These are phyloP conservation scores for Alloteropsis semialata DNA, from an alignment of 176 grass and related monocot species.

Conservation along the genomic window DNA sequence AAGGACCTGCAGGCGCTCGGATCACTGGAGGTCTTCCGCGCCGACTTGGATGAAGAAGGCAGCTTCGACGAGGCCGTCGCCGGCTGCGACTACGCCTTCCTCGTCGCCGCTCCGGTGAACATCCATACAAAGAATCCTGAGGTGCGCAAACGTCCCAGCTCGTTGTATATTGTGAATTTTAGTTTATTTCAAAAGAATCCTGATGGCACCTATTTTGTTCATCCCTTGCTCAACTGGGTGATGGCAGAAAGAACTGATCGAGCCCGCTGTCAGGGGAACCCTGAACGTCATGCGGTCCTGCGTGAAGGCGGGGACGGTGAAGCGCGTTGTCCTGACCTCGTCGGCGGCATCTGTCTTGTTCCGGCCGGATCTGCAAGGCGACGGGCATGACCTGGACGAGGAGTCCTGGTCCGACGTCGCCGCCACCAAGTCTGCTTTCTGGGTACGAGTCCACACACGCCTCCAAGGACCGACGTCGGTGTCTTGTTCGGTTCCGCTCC, in stretches of 20 bases:
- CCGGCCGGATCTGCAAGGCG: neutral
- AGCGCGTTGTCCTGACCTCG: slow-evolving; percentile 50
- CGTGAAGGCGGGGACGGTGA: slow-evolving; percentile 41
- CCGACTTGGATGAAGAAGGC: slow-evolving; percentile 50
- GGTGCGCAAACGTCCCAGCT: slow-evolving; percentile 1
- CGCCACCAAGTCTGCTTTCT: slow-evolving; percentile 1
- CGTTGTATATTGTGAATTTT: too few relatives aligned
- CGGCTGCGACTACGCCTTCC: slow-evolving; percentile 60
- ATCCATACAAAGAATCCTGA: slow-evolving; percentile 40
- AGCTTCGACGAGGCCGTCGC: slow-evolving; percentile 67
- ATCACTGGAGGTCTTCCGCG: slow-evolving; percentile 33
- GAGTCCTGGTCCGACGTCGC: slow-evolving; percentile 52
- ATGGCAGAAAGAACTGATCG: slow-evolving; percentile 43
- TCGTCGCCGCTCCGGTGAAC: slow-evolving; percentile 61
- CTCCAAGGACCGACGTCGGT: too few relatives aligned
- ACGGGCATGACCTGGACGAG: slow-evolving; percentile 39
- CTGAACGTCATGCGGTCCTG: slow-evolving; percentile 60
- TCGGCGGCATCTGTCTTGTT: neutral
- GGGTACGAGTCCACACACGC: neutral
- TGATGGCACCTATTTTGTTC: too few relatives aligned
- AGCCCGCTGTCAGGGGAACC: slow-evolving; percentile 28
- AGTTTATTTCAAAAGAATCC: too few relatives aligned
- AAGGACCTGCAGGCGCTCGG: slow-evolving; percentile 42
- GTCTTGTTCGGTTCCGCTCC: too few relatives aligned
- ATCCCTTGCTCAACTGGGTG: too few relatives aligned